phyloP scores from a whole-genome alignment of 768 basidiomycete genomes.

The Psilocybe tampanensis region DNA sequence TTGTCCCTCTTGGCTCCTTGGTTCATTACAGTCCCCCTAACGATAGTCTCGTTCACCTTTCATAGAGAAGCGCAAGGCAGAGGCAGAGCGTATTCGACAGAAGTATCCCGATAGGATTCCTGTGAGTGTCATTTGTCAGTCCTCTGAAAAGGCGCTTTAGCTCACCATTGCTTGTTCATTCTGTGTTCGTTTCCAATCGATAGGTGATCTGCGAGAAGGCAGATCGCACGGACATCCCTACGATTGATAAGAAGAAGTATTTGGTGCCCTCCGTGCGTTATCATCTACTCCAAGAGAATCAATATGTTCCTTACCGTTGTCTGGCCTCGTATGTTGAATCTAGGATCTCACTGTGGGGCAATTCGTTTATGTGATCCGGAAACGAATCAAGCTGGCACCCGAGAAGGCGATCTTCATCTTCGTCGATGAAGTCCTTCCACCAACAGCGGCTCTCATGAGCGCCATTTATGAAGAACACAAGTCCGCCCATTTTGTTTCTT shows the following conservation, averaged over 20 bases:
- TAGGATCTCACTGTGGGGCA: constrained; percentile 97
- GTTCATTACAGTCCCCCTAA: constrained; percentile 7
- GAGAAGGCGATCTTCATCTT: constrained; percentile 99
- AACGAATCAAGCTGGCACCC: constrained; percentile 99
- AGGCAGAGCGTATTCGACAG: constrained; percentile 97
- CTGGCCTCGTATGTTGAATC: neutral
- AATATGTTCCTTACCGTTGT: neutral
- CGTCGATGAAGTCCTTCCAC: constrained; percentile 97
- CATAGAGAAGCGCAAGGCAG: constrained; percentile 98
- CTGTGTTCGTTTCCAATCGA: constrained; percentile 12
- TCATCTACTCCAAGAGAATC: neutral
- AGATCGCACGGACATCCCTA: constrained; percentile 96
- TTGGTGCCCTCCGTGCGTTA: constrained; percentile 89
- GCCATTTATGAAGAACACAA: constrained; percentile 99
- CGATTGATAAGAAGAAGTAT: constrained; percentile 99
- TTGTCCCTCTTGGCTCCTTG: constrained; percentile 12
- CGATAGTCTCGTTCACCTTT: constrained; percentile 26
- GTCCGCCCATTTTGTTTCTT: constrained; percentile 47
- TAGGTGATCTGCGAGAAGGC: constrained; percentile 99
- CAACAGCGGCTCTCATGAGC: constrained; percentile 97
- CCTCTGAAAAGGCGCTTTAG: neutral
- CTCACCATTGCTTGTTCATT: constrained; percentile 4
- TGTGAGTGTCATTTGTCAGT: constrained; percentile 50
- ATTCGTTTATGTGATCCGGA: constrained; percentile 99
- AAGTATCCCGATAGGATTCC: constrained; percentile 99